Percentiles rank a stretch among this genome's conserved stretches.
phyloP scores from a whole-genome alignment of 2,329 filamentous ascomycete genomes.

The Fusarium palustre region DNA sequence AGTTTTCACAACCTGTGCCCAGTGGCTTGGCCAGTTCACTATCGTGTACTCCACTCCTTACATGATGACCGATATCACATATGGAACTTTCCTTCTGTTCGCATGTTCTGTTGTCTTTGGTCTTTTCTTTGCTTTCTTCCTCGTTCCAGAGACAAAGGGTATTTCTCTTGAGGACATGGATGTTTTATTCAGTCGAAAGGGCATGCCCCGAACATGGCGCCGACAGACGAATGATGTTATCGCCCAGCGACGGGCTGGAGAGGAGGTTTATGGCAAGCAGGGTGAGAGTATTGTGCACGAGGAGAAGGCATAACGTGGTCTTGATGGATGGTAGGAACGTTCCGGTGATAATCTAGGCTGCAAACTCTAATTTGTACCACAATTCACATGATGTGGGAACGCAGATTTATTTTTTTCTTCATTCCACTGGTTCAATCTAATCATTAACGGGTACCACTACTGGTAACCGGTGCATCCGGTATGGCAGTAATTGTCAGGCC shows the following conservation, averaged over 20 bases:
- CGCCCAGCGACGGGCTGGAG: neutral
- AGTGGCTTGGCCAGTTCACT: slow-evolving; percentile 11
- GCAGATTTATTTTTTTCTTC: neutral
- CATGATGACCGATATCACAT: slow-evolving; percentile 9
- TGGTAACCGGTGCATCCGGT: neutral
- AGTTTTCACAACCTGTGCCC: slow-evolving; percentile 1
- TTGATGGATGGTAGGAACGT: neutral
- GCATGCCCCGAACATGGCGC: slow-evolving; percentile 7
- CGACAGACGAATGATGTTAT: slow-evolving; percentile 1
- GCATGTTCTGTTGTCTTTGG: slow-evolving; percentile 8
- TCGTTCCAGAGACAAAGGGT: slow-evolving; percentile 6
- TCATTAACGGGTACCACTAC: too few relatives aligned
- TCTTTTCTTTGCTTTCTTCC: slow-evolving; percentile 7
- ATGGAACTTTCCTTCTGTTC: slow-evolving; percentile 3
- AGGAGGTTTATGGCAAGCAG: neutral
- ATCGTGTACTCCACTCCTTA: slow-evolving; percentile 12
- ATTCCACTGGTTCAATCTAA: too few relatives aligned
- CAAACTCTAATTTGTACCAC: neutral
- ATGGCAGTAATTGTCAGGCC: neutral
- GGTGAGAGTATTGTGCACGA: neutral
- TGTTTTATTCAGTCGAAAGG: neutral
- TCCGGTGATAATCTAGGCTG: neutral
- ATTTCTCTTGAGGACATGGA: slow-evolving; percentile 16
- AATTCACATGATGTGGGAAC: neutral
- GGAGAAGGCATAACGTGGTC: neutral